Conservation (phyloP, 768 basidiomycete genomes). For the Amanita pallidorosea region DNA sequence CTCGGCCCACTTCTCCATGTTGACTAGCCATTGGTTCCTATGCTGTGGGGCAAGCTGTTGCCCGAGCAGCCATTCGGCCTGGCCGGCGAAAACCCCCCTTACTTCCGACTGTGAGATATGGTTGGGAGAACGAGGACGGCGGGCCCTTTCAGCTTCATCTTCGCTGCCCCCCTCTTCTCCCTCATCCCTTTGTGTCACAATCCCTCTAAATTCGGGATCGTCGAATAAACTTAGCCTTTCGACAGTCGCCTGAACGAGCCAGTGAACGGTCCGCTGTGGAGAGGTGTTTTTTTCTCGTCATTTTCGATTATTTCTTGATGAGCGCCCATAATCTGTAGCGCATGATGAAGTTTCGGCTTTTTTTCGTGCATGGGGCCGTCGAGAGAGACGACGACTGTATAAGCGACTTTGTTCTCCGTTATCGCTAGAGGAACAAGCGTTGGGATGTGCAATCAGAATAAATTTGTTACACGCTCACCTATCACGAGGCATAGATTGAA, state of each 20-base stretch:
- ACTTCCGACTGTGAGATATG: constrained; percentile 41
- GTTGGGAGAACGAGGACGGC: constrained; percentile 20
- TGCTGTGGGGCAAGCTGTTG: constrained; percentile 26
- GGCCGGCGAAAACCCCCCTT: constrained; percentile 38
- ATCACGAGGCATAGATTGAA: constrained; percentile 8
- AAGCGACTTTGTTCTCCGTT: constrained; percentile 19
- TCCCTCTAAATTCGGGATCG: constrained; percentile 10
- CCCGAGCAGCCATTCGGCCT: constrained; percentile 49
- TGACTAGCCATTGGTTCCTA: constrained; percentile 20
- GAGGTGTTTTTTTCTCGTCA: constrained; percentile 20
- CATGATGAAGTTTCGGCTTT: constrained; percentile 38
- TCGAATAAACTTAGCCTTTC: constrained; percentile 9
- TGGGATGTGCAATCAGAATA: neutral
- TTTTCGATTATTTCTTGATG: constrained; percentile 30
- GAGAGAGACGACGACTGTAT: constrained; percentile 36
- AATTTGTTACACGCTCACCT: neutral
- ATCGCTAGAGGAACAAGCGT: neutral
- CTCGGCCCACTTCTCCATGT: constrained; percentile 33
- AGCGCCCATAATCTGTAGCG: constrained; percentile 37
- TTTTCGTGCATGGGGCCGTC: constrained; percentile 29
- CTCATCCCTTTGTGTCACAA: neutral
- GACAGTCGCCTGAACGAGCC: constrained; percentile 36
- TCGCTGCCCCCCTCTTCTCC: constrained; percentile 19
- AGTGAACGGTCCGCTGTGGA: constrained; percentile 34
- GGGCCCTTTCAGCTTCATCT: constrained; percentile 10